phyloP scores from a whole-genome alignment of 495 filamentous ascomycete genomes.

The Astrothelium macrocarpum region DNA sequence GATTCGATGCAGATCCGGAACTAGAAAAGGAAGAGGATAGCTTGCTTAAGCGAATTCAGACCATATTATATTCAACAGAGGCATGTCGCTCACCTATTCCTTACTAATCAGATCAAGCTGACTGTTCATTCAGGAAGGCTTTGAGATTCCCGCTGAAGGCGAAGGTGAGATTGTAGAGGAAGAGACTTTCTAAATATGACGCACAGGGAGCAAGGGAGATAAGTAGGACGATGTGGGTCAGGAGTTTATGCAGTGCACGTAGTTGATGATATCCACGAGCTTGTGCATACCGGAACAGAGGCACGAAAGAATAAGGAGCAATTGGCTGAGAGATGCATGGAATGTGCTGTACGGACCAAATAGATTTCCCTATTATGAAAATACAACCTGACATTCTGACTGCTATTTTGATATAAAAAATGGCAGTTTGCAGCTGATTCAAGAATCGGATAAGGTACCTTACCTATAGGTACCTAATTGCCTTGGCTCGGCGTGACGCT shows the following conservation, averaged over 20 bases:
- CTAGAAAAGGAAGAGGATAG: constrained; percentile 87
- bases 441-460: too few relatives aligned
- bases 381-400: not conserved
- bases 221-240: not conserved
- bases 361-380: not conserved
- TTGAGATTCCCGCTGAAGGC: constrained; percentile 68
- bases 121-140: constrained; percentile 47
- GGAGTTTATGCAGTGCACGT: not conserved
- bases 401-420: too few relatives aligned
- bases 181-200: constrained; percentile 57
- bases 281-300: not conserved
- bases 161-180: constrained; percentile 49
- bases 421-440: not conserved
- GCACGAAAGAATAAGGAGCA: not conserved
- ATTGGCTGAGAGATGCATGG: not conserved
- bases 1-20: constrained; percentile 81
- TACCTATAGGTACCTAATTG: too few relatives aligned
- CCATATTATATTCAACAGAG: constrained; percentile 95
- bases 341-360: not conserved
- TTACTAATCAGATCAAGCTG: not conserved
- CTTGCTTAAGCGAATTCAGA: constrained; percentile 87
- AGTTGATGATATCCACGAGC: not conserved
- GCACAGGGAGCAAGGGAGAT: too few relatives aligned
- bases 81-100: constrained; percentile 33
- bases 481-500: too few relatives aligned